These are phyloP conservation scores for Amanita rimosa DNA, from an alignment of 768 basidiomycete species.

Conservation along the genomic window DNA sequence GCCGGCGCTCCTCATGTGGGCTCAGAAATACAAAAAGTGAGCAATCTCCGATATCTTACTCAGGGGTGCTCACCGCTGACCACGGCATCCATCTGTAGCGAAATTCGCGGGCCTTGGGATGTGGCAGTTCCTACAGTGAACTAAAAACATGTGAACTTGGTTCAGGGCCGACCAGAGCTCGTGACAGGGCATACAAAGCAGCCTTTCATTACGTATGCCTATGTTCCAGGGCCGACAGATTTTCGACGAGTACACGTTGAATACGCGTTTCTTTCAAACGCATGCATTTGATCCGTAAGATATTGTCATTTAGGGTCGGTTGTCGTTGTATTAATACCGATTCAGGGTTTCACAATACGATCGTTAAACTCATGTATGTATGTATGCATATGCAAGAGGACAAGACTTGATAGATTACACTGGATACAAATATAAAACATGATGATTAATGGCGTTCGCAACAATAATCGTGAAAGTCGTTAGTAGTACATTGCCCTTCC, in stretches of 20 bases:
- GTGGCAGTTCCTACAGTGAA: conserved; percentile 69
- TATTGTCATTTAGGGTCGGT: not conserved
- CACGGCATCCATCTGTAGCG: conserved; percentile 31
- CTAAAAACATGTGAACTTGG: conserved; percentile 14
- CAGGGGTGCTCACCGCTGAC: conserved; percentile 6
- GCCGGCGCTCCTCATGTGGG: conserved; percentile 71
- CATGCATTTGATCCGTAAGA: too few species aligned
- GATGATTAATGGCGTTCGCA: conserved; percentile 5
- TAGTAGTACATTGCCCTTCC: conserved; percentile 6
- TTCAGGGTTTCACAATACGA: not conserved
- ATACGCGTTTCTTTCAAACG: conserved; percentile 1
- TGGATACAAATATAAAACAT: conserved; percentile 8
- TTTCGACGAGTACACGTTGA: conserved; percentile 2
- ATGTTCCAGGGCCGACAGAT: not conserved
- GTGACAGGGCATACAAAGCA: not conserved
- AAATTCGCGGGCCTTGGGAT: conserved; percentile 87
- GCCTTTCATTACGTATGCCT: not conserved
- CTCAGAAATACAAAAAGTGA: conserved; percentile 80
- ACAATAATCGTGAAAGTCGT: not conserved
- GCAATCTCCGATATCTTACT: conserved; percentile 14
- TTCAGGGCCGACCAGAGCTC: not conserved
- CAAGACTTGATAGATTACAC: conserved; percentile 6
- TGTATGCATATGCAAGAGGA: not conserved
- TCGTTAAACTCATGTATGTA: not conserved
- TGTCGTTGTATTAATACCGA: not conserved